Evolutionary conservation across 768 basidiomycete species (phyloP).

Genomic region (Rhodosporidiobolus odoratus): DNA sequence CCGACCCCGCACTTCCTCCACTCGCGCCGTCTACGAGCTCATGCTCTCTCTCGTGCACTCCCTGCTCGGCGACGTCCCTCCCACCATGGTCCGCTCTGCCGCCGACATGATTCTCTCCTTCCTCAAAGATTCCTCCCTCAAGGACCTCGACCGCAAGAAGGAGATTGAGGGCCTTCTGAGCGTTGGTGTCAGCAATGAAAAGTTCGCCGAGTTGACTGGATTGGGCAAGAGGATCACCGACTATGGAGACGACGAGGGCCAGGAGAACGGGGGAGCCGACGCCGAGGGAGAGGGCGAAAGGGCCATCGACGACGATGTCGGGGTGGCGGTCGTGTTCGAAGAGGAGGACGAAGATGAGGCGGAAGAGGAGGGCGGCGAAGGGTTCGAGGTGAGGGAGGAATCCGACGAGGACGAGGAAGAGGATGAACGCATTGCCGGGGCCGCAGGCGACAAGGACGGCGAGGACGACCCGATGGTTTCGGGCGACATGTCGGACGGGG

Average conservation of each 20-base stretch:
- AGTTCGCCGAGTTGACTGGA: conserved; percentile 73
- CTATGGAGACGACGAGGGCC: conserved; percentile 67
- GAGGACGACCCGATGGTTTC: conserved; percentile 65
- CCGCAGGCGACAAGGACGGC: conserved; percentile 44
- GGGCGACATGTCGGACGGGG: conserved; percentile 58
- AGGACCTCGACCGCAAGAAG: conserved; percentile 96
- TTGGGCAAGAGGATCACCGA: conserved; percentile 94
- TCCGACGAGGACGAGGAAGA: conserved; percentile 52
- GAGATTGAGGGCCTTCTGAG: conserved; percentile 77
- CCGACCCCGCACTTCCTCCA: conserved; percentile 87
- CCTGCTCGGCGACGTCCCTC: conserved; percentile 85
- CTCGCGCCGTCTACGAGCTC: conserved; percentile 86
- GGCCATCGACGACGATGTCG: conserved; percentile 89
- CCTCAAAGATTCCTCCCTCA: conserved; percentile 73
- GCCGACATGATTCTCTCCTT: conserved; percentile 85
- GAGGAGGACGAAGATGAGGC: conserved; percentile 87
- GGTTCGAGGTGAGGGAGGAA: conserved; percentile 72
- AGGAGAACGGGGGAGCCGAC: conserved; percentile 64
- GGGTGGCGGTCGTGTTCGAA: conserved; percentile 97
- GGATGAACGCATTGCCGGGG: conserved; percentile 46
- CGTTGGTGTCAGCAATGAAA: conserved; percentile 61
- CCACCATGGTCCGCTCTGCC: conserved; percentile 90
- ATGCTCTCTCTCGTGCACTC: conserved; percentile 74
- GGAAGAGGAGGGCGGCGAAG: conserved; percentile 74
- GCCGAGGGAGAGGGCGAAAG: conserved; percentile 75